These are phyloP conservation scores for Phoma sp. DNA, from an alignment of 2,329 filamentous ascomycete genomes.

Conservation along the genomic window DNA sequence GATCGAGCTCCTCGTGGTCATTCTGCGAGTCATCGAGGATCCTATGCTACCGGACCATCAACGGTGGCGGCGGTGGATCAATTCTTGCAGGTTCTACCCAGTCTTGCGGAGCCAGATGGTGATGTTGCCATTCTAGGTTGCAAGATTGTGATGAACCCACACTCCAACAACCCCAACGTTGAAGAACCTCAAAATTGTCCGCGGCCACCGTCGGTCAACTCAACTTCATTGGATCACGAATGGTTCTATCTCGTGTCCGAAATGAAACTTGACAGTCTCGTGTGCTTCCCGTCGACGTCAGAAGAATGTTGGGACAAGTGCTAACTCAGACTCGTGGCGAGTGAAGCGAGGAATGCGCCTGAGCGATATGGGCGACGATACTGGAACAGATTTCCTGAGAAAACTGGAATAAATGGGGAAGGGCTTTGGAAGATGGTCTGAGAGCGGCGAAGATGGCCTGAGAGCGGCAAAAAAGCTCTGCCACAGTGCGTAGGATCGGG, in stretches of 20 bases:
- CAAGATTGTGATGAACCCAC: too few species aligned
- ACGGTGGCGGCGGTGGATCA: too few species aligned
- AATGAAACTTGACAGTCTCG: constrained; percentile 3
- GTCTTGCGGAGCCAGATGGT: too few species aligned
- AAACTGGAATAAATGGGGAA: not conserved
- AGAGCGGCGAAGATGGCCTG: not conserved
- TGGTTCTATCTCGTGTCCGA: constrained; percentile 9
- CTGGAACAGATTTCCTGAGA: not conserved
- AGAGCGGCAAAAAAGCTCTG: not conserved
- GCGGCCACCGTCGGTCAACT: too few species aligned
- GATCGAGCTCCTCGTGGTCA: constrained; percentile 14
- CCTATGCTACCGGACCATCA: too few species aligned
- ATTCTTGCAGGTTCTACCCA: too few species aligned
- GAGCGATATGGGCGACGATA: not conserved
- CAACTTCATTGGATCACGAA: not conserved
- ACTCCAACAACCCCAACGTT: too few species aligned
- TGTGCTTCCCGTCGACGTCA: not conserved
- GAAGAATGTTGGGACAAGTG: not conserved
- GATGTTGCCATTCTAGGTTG: too few species aligned
- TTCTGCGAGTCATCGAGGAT: too few species aligned
- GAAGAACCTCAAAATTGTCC: too few species aligned
- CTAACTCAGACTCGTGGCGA: not conserved
- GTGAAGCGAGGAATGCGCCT: constrained; percentile 5
- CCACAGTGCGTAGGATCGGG: not conserved
- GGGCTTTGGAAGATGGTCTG: not conserved